Evolutionary conservation across 2,329 filamentous ascomycete genomes (phyloP), one percentile per base, ranked within the genome.

Genomic region (Monilinia fructicola): DNA sequence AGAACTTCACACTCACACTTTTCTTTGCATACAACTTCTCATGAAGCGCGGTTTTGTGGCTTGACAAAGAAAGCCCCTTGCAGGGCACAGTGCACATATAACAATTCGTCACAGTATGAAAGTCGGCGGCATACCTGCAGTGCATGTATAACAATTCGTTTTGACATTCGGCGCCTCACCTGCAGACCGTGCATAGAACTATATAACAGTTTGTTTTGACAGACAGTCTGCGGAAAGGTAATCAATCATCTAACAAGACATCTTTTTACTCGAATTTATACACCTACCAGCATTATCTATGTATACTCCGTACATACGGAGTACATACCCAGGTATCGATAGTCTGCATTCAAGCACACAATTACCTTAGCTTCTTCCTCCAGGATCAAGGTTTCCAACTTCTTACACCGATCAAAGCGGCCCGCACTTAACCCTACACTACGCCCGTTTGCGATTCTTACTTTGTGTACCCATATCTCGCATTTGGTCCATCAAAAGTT

Each of bases 321-420:
- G n/a, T n/a, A n/a, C n/a, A n/a, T n/a, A 11, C 28, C 18, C 42
- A 7, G 31, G 31, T 31, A 48, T 38, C 26, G 14, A 46, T 42
- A 31, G 26, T 38, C 48, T 21, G 6, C n/a, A 54, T n/a, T 42
- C 23, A 40, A 40, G 46, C 23, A 21, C n/a, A 40, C 31, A 35
- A 35, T 35, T 7, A 23, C n/a, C 60, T 42, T 40, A 31, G 18
- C 23, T 48, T 50, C 23, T 48, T 50, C n/a, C 31, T 42, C 42
- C 12, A 52, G 63, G 54, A 50, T 65, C 54, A 50, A 58, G 54
- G 63, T 11, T 65, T 48, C 26, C 38, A 21, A 63, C 16, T 58
- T 63, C 11, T 14, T 64, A 14, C 61, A 44, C 12, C 54, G 23
- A 44, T 28, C n/a, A 44, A 46, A 56, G 40, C 38, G 42, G 40